phyloP scores from a whole-genome alignment of 202 grass and related monocot species.

The Schoenoplectus tabernaemontani region DNA sequence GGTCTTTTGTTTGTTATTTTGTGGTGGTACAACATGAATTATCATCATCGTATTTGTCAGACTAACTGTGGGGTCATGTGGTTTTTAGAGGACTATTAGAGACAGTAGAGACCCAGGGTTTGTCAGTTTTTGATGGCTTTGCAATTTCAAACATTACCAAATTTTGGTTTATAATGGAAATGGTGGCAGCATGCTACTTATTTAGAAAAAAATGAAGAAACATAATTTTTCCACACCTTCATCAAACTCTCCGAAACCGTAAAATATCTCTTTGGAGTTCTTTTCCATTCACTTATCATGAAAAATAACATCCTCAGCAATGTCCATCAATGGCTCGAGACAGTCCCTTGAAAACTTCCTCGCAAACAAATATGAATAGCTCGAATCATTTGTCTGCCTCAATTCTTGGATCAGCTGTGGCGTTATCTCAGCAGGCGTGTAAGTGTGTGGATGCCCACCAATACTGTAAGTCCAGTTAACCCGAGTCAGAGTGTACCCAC shows the following conservation, averaged over 20 bases:
- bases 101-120: background rate
- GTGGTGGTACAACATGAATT: background rate
- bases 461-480: slow-evolving; percentile 82
- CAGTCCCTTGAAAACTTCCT: slow-evolving; percentile 75
- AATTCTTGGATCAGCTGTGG: slow-evolving; percentile 35
- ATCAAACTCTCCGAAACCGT: background rate
- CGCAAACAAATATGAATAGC: slow-evolving; percentile 51
- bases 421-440: slow-evolving; percentile 36
- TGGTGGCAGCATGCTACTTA: background rate
- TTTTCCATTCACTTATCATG: slow-evolving; percentile 33
- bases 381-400: slow-evolving; percentile 29
- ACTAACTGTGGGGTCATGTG: background rate
- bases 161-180: background rate
- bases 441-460: slow-evolving; percentile 60
- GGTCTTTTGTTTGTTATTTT: background rate
- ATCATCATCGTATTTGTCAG: background rate
- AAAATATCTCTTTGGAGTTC: background rate
- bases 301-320: slow-evolving; percentile 56
- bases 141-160: background rate
- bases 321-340: slow-evolving; percentile 51
- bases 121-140: background rate
- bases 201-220: background rate
- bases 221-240: background rate
- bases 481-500: slow-evolving; percentile 55
- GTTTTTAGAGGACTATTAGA: background rate